phyloP scores from a whole-genome alignment of 192 early-diverging fungal species.

The Piromyces sp. region DNA sequence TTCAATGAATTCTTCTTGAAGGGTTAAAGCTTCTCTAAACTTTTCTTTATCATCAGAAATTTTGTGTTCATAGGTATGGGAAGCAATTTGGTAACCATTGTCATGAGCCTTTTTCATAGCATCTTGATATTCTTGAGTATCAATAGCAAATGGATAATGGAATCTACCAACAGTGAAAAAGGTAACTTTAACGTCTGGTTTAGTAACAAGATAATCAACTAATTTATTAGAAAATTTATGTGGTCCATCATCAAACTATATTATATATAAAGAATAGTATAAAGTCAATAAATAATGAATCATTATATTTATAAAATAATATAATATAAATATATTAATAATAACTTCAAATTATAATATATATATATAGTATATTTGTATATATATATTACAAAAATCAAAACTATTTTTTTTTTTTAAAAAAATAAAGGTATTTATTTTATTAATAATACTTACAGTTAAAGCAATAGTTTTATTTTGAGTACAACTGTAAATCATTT shows the following conservation, averaged over 20 bases:
- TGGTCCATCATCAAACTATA: neutral
- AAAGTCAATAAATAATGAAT: too few species aligned
- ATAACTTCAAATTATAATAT: too few species aligned
- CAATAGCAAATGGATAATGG: neutral
- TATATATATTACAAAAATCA: too few species aligned
- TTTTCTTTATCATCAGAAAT: neutral
- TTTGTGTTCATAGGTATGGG: neutral
- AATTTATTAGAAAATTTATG: neutral
- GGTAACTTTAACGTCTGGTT: neutral
- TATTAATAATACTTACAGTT: too few species aligned
- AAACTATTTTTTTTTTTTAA: too few species aligned
- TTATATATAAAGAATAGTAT: too few species aligned
- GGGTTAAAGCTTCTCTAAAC: neutral
- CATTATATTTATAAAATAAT: neutral
- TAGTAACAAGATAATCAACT: neutral
- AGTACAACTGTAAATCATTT: too few species aligned
- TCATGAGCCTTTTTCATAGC: neutral
- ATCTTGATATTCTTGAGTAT: neutral
- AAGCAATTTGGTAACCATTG: neutral
- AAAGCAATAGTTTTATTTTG: too few species aligned
- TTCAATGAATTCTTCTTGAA: neutral
- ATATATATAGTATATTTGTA: too few species aligned
- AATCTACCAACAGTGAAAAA: neutral
- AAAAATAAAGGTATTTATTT: too few species aligned
- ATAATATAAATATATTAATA: too few species aligned